These are phyloP conservation scores for Chlorella sorokiniana DNA, from an alignment of 139 green algal species.

Conservation along the genomic window DNA sequence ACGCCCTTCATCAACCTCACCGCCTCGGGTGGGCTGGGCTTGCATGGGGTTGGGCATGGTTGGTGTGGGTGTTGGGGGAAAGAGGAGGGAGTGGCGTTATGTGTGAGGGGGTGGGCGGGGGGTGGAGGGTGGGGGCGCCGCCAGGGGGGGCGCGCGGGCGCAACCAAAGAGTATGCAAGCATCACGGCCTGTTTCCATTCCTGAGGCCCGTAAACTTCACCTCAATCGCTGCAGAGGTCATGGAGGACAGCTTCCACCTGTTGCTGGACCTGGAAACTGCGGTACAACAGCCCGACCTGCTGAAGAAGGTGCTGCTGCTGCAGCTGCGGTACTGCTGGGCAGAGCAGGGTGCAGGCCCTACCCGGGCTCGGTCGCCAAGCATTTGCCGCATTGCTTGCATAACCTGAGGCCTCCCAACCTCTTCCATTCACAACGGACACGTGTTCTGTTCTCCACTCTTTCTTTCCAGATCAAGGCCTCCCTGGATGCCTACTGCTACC, in stretches of 20 bases:
- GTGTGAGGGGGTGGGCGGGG: background rate
- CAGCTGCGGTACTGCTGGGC: background rate
- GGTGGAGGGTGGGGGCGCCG: too few species aligned
- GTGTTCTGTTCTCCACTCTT: background rate
- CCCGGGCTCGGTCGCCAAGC: background rate
- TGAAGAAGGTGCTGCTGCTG: background rate
- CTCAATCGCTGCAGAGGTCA: background rate
- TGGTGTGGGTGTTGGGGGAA: background rate
- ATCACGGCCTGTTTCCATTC: background rate
- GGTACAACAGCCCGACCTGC: constrained; percentile 7
- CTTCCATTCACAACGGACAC: background rate
- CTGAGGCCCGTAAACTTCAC: too few species aligned
- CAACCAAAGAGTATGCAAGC: background rate
- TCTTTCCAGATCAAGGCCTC: constrained; percentile 1
- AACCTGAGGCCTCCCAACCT: too few species aligned
- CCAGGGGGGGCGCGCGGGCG: too few species aligned
- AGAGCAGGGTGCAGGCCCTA: background rate
- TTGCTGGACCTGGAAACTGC: constrained; percentile 14
- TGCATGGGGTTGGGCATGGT: background rate
- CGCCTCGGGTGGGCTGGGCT: background rate
- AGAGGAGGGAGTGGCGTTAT: background rate
- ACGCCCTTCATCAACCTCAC: constrained; percentile 27
- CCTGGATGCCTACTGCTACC: constrained; percentile 13
- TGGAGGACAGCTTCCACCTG: constrained; percentile 25
- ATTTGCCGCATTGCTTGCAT: background rate